phyloP scores from a whole-genome alignment of 495 filamentous ascomycete genomes.

The Schizothecium vesticola region DNA sequence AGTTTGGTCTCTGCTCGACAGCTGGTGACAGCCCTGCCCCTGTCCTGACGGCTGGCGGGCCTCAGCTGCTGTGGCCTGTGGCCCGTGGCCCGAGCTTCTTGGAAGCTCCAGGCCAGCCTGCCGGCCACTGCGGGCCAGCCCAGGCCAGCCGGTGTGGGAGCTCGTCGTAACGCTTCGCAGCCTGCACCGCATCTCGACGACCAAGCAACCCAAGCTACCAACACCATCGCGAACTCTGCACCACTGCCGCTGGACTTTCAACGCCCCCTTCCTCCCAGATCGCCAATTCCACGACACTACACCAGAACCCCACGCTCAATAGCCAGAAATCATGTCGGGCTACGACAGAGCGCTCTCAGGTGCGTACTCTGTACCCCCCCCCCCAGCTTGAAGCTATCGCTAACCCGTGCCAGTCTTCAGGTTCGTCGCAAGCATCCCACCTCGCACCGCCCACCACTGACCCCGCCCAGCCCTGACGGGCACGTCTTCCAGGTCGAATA shows the following conservation, averaged over 20 bases:
- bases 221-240: conserved; percentile 3
- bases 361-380: conserved; percentile 41
- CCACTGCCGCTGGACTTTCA: background rate
- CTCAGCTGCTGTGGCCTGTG: background rate
- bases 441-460: background rate
- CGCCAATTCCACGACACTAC: background rate
- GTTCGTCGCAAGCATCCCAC: conserved; percentile 37
- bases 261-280: background rate
- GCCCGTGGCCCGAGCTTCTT: conserved; percentile 10
- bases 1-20: background rate
- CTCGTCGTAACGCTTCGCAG: conserved; percentile 23
- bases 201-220: conserved; percentile 8
- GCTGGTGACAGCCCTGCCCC: background rate
- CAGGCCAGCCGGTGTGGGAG: conserved; percentile 12
- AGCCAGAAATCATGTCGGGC: conserved; percentile 67
- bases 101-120: conserved; percentile 12
- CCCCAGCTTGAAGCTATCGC: conserved; percentile 18
- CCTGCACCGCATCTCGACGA: conserved; percentile 10
- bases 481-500: conserved; percentile 99
- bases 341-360: conserved; percentile 94
- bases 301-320: background rate
- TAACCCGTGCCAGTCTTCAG: conserved; percentile 59
- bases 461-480: conserved; percentile 73
- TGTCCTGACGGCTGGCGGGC: background rate
- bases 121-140: background rate